Conservation (phyloP, 768 basidiomycete genomes). For the Kwoniella dejecticola region DNA sequence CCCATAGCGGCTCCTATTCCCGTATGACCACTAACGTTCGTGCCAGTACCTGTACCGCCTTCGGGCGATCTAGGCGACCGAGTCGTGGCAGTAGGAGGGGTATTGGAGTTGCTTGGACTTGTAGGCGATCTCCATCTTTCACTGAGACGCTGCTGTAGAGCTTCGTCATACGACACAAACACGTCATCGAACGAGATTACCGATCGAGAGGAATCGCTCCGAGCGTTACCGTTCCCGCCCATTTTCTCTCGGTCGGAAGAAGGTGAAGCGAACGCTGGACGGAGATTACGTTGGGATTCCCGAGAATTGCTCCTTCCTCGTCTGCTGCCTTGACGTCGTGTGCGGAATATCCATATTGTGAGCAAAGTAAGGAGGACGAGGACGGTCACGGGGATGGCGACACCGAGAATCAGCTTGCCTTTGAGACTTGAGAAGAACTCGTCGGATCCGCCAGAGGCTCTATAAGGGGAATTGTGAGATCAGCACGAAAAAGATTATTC, state of each 20-base stretch:
- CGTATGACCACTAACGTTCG: not conserved
- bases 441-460: constrained; percentile 5
- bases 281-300: constrained; percentile 5
- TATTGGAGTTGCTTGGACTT: not conserved
- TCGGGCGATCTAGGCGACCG: constrained; percentile 2
- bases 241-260: not conserved
- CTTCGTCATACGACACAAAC: constrained; percentile 34
- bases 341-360: constrained; percentile 16
- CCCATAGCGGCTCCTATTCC: not conserved
- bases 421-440: constrained; percentile 26
- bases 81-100: too few species aligned
- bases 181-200: constrained; percentile 14
- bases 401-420: constrained; percentile 38
- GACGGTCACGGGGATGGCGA: constrained; percentile 26
- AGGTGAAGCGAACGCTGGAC: constrained; percentile 1
- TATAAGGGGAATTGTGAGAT: not conserved
- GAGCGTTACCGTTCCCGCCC: not conserved
- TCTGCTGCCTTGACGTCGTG: constrained; percentile 11
- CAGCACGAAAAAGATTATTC: not conserved
- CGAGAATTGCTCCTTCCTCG: constrained; percentile 9
- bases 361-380: constrained; percentile 21
- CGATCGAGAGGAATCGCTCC: not conserved
- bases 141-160: constrained; percentile 16
- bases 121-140: constrained; percentile 22
- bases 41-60: not conserved